phyloP scores from a whole-genome alignment of 2,329 filamentous ascomycete genomes.

The Pseudonectria buxi region DNA sequence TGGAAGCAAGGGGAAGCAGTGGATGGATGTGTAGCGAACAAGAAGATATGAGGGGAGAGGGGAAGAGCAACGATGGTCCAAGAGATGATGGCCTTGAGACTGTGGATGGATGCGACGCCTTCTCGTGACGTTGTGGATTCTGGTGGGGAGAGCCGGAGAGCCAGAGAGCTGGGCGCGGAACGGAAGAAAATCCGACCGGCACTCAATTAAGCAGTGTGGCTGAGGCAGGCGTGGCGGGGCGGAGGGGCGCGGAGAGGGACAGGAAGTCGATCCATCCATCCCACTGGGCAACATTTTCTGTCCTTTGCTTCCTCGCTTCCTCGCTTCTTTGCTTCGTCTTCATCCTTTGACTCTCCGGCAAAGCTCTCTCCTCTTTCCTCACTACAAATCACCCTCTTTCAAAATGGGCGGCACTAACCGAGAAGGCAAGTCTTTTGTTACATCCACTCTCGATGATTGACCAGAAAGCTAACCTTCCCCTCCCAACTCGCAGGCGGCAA shows the following conservation, averaged over 20 bases:
- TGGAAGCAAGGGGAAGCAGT: slow-evolving; percentile 2
- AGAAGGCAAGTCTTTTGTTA: slow-evolving; percentile 26
- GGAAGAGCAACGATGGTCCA: neutral
- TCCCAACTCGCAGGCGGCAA: slow-evolving; percentile 57
- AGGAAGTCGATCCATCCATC: too few relatives aligned
- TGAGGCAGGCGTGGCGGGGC: too few relatives aligned
- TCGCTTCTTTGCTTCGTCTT: slow-evolving; percentile 7
- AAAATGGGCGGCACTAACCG: slow-evolving; percentile 34
- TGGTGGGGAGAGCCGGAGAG: neutral
- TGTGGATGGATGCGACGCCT: slow-evolving; percentile 2
- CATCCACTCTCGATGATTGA: neutral
- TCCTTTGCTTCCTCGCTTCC: slow-evolving; percentile 5
- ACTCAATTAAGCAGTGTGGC: slow-evolving; percentile 17
- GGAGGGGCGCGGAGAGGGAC: too few relatives aligned
- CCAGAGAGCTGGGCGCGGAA: neutral
- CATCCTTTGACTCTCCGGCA: slow-evolving; percentile 7
- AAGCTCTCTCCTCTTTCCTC: slow-evolving; percentile 5
- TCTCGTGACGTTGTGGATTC: slow-evolving; percentile 11
- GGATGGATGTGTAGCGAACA: neutral
- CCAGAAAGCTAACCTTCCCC: slow-evolving; percentile 15
- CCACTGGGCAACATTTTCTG: too few relatives aligned
- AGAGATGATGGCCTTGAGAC: too few relatives aligned
- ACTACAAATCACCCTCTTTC: slow-evolving; percentile 8
- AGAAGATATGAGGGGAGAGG: neutral
- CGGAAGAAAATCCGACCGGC: slow-evolving; percentile 11